Evolutionary conservation across 805 yeast species (phyloP), one percentile per base, ranked within the genome.

Genomic region (Wickerhamiella cacticola): DNA sequence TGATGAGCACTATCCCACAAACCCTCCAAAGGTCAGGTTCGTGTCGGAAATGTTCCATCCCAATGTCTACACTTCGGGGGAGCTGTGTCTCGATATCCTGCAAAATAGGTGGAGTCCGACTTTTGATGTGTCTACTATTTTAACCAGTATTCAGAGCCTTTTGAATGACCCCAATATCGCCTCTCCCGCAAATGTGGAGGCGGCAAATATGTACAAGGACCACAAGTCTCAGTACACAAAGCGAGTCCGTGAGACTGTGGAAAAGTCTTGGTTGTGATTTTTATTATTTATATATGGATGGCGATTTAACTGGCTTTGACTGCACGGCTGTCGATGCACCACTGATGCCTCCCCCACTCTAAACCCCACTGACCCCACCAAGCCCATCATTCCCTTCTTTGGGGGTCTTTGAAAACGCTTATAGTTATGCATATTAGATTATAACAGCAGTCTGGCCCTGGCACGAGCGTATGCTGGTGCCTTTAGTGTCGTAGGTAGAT

Each of bases 61-160:
- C 2, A 92, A 92, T 62, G 97, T 92, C 2, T 92, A 92, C 60
- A 95, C 94, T 8, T 75, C 80, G 41, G 98, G 98, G 22, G 97
- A 92, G 60, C 76, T 92, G 53, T 92, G 98, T 68, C 73, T 92
- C 53, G 98, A 92, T 67, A 92, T 92, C 55, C 70, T 92, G 55
- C 98, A 92, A 63, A 92, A 89, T 68, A 74, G 97, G 62, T 92
- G 98, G 98, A 82, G 95, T 22, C 98, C 98, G 10, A 92, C 98
- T 0, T 92, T 89, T 62, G 98, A 92, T 61, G 98, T 92, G 33
- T 87, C 95, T 9, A 86, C 95, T 10, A 89, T 92, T 49, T 71
- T 92, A 56, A 92, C 98, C 1, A 84, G 95, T 23, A 79, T 92
- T 50, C 98, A 92, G 50, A 62, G 69, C 52, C 72, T 92, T 53